phyloP scores from a whole-genome alignment of 2,329 filamentous ascomycete genomes.

The Pestalotiopsis sp. region DNA sequence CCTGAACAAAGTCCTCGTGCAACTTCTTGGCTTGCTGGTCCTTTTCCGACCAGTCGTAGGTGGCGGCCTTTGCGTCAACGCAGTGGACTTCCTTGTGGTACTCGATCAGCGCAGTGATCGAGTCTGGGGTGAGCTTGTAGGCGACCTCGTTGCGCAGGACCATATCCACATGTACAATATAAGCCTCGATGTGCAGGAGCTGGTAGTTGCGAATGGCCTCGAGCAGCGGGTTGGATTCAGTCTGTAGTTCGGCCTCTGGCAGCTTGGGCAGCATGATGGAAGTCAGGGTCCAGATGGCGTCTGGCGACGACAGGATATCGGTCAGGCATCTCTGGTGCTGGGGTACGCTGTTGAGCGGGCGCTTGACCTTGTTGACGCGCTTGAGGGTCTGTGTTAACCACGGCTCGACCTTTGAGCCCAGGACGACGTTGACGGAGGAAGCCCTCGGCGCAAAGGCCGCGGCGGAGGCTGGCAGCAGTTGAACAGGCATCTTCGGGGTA shows the following conservation, averaged over 20 bases:
- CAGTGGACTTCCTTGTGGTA: slow-evolving; percentile 97
- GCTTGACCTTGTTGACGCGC: slow-evolving; percentile 94
- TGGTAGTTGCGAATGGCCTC: slow-evolving; percentile 93
- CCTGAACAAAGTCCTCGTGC: slow-evolving; percentile 94
- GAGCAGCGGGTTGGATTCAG: slow-evolving; percentile 79
- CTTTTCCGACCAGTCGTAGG: slow-evolving; percentile 96
- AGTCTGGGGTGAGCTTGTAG: slow-evolving; percentile 94
- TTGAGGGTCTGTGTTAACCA: slow-evolving; percentile 98
- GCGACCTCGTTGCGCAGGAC: slow-evolving; percentile 96
- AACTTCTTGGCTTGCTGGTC: slow-evolving; percentile 95
- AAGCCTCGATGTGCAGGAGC: slow-evolving; percentile 91
- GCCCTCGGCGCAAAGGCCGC: slow-evolving; percentile 91
- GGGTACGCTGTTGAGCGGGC: slow-evolving; percentile 92
- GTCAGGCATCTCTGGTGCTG: slow-evolving; percentile 96
- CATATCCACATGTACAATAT: slow-evolving; percentile 99
- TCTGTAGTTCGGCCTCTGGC: slow-evolving; percentile 80
- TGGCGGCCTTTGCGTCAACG: slow-evolving; percentile 83
- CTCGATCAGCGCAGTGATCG: slow-evolving; percentile 89
- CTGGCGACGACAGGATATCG: slow-evolving; percentile 85
- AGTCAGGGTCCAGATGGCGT: slow-evolving; percentile 92
- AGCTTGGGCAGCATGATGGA: slow-evolving; percentile 92
- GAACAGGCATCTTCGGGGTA: slow-evolving; percentile 74
- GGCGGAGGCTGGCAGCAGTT: slow-evolving; percentile 92
- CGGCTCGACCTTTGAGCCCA: slow-evolving; percentile 88
- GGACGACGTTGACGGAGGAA: slow-evolving; percentile 90